Evolutionary conservation across 768 basidiomycete genomes (phyloP), one percentile per base, ranked within the genome.

Genomic region (Lyophyllum semitale): DNA sequence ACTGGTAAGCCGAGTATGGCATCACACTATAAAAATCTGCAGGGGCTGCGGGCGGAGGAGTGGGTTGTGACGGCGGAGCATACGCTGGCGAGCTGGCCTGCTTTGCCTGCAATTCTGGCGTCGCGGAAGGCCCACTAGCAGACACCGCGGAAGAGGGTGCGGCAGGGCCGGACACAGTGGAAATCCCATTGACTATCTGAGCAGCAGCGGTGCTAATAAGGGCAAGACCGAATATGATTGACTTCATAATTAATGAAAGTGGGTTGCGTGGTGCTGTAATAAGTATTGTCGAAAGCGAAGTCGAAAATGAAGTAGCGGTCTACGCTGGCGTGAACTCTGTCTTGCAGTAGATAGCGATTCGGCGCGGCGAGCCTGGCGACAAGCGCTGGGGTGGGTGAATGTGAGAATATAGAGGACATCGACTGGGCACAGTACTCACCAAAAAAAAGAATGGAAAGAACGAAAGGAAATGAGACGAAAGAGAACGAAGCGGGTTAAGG

Each of bases 241-340:
- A 83, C 73, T 83, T 83, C 84, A 89, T 88, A 66, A 76, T 81
- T 68, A 79, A 77, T 64, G 77, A 76, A 69, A 76, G 73, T 75
- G 77, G 69, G 62, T 65, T 72, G 71, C 70, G 66, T 64, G 71
- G 71, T 69, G 73, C 67, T 72, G 63, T 66, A 70, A 67, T 60
- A 64, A 57, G 64, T 66, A 73, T 64, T n/a, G 62, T 62, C 66
- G 62, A 68, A 67, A 54, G 63, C 60, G 67, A 72, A 73, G 68
- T 68, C 73, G 69, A 70, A 68, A 69, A 66, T 64, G 66, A 69
- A 71, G 56, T 66, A 84, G 87, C 87, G 86, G 74, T 89, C 85
- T 82, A 88, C 86, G 86, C 87, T 83, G 71, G 71, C 72, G 71
- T 75, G 66, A 68, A 68, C 69, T 83, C 84, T 85, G 85, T 79